Base-by-base conservation (phyloP, 2,329 filamentous ascomycete species). In the Byssothecium circinans region DNA sequence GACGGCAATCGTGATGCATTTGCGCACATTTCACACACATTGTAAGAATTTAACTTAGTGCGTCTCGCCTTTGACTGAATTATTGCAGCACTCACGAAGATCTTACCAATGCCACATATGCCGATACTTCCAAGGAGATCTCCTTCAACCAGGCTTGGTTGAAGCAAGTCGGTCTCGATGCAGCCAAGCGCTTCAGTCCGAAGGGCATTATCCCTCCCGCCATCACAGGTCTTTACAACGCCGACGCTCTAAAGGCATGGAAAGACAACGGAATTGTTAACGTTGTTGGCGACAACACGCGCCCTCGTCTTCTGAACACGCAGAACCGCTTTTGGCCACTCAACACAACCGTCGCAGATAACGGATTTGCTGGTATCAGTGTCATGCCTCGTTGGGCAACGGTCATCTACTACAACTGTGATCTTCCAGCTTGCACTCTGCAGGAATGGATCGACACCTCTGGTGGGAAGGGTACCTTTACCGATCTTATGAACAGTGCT, bases 401-500 rank as follows among this genome's bases (percentile, higher is more conserved):
- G 2, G 77, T 79, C 34, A 84, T 85, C 50, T 85, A 84, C 71
- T 85, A 82, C 74, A 84, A 85, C 69, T 85, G 82, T 64, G 78
- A 83, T 59, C 75, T 75, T 14, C 73, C 80, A 2, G 72, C 67
- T 18, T 85, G 82, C 61, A 84, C 81, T 0, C 61, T 78, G 15
- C 68, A 77, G 40, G 82, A 85, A 62, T 85, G 82, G 82, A 81
- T 81, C 41, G 73, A 79, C 44, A 85, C 81, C 1, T 81, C 81
- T 3, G 75, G 63, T 19, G 81, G 80, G 35, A 70, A 65, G n/a
- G 81, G 82, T 4, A 72, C 69, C 35, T 84, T 83, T 54, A 65
- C 71, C 3, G 70, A 77, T 54, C 73, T 85, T 4, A 68, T 85
- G 7, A 64, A 67, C 3, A 69, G 76, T 32, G 81, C 82, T 42